These are phyloP conservation scores for Rosellinia necatrix DNA, from an alignment of 2,329 filamentous ascomycete genomes.

Conservation along the genomic window DNA sequence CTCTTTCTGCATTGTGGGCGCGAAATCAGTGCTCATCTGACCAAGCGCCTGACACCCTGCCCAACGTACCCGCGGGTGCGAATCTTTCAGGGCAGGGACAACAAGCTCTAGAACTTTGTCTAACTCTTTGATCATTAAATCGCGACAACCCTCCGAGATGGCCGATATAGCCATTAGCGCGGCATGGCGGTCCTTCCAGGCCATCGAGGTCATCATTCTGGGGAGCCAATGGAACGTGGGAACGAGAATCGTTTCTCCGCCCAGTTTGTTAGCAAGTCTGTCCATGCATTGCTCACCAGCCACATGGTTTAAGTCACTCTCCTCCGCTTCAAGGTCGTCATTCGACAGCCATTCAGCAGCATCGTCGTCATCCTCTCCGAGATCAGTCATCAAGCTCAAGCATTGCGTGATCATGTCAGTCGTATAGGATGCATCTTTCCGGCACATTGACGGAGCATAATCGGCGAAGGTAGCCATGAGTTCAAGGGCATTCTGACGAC, in stretches of 20 bases:
- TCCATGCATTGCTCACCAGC: conserved; percentile 99
- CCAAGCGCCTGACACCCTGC: conserved; percentile 98
- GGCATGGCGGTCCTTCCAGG: conserved; percentile 94
- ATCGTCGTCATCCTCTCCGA: conserved; percentile 93
- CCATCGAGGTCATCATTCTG: conserved; percentile 92
- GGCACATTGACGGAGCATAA: conserved; percentile 91
- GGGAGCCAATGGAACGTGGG: conserved; percentile 97
- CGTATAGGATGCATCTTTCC: conserved; percentile 89
- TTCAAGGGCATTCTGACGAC: conserved; percentile 92
- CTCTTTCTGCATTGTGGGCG: conserved; percentile 95
- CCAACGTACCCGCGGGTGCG: conserved; percentile 93
- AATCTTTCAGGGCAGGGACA: conserved; percentile 86
- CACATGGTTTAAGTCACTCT: conserved; percentile 96
- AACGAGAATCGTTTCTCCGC: conserved; percentile 87
- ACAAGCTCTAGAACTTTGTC: conserved; percentile 94
- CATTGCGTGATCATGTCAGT: conserved; percentile 98
- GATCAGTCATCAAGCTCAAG: conserved; percentile 95
- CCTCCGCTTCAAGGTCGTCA: conserved; percentile 93
- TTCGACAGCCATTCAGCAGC: conserved; percentile 90
- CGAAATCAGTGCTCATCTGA: conserved; percentile 99
- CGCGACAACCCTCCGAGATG: conserved; percentile 95
- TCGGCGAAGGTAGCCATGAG: conserved; percentile 98
- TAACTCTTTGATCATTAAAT: conserved; percentile 92
- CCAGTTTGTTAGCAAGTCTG: conserved; percentile 93
- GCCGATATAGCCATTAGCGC: conserved; percentile 98